Conservation (phyloP, 2,329 filamentous ascomycete species). For the Blastomyces gilchristii region DNA sequence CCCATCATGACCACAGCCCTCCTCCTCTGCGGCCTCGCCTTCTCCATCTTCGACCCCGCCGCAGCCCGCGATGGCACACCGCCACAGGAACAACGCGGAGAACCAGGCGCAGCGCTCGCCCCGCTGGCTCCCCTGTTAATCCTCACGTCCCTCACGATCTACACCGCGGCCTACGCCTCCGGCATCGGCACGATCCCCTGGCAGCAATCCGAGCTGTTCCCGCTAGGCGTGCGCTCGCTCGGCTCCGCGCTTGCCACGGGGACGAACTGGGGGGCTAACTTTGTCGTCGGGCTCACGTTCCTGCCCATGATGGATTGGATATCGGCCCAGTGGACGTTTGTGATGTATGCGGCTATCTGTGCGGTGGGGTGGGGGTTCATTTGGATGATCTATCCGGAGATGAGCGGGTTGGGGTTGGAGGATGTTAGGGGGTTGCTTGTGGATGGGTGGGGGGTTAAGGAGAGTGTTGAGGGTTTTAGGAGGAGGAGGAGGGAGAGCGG, state of each 20-base stretch:
- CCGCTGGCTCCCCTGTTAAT: constrained; percentile 48
- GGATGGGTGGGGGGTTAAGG: constrained; percentile 60
- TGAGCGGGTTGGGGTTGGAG: constrained; percentile 69
- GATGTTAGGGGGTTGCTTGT: constrained; percentile 63
- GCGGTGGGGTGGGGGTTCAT: constrained; percentile 54
- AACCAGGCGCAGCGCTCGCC: constrained; percentile 21
- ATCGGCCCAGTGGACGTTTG: constrained; percentile 67
- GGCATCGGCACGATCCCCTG: constrained; percentile 89
- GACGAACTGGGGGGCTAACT: constrained; percentile 83
- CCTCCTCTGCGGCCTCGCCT: constrained; percentile 59
- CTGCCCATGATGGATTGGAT: constrained; percentile 73
- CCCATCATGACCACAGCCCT: constrained; percentile 74
- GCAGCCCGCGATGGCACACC: constrained; percentile 19
- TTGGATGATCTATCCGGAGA: constrained; percentile 75
- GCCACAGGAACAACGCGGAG: constrained; percentile 13
- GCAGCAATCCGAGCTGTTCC: constrained; percentile 92
- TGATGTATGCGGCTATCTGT: constrained; percentile 66
- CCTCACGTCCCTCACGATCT: constrained; percentile 65
- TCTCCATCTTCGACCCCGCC: constrained; percentile 51
- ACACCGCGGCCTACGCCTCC: constrained; percentile 75
- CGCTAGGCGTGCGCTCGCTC: constrained; percentile 52
- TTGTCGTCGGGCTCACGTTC: constrained; percentile 75
- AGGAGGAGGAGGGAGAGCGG: neutral
- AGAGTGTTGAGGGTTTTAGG: constrained; percentile 27
- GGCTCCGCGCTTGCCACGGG: constrained; percentile 55